Evolutionary conservation across 108 stramenopile genomes (phyloP).

Genomic region (Pseudonitzschia delicatissima): DNA sequence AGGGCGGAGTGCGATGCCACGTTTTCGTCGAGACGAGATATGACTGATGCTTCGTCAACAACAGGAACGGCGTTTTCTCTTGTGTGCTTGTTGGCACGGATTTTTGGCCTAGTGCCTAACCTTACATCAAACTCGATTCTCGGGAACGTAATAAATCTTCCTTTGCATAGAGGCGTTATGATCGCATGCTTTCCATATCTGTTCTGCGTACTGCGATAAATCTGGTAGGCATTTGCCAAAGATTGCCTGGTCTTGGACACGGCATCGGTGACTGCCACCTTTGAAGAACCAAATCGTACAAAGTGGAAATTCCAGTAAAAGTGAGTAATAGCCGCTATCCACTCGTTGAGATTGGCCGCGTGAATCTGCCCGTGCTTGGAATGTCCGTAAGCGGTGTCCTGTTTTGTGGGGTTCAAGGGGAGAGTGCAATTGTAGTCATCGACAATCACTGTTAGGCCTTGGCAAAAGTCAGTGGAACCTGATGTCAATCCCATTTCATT

Average conservation of each 20-base stretch:
- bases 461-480: slow-evolving; percentile 49
- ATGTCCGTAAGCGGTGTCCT: slow-evolving; percentile 42
- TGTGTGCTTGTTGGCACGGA: neutral
- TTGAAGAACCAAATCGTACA: slow-evolving; percentile 1
- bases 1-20: too few relatives aligned
- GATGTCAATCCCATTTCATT: slow-evolving; percentile 24
- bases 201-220: neutral
- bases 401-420: slow-evolving; percentile 72
- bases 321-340: slow-evolving; percentile 23
- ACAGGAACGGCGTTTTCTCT: neutral
- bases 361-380: slow-evolving; percentile 28
- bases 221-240: slow-evolving; percentile 2
- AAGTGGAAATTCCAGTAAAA: slow-evolving; percentile 31
- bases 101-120: neutral
- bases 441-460: slow-evolving; percentile 59
- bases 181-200: neutral
- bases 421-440: slow-evolving; percentile 56
- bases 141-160: slow-evolving; percentile 10
- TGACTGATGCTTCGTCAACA: too few relatives aligned
- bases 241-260: neutral
- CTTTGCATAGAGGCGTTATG: neutral
- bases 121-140: neutral
- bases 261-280: slow-evolving; percentile 5
- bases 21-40: too few relatives aligned
- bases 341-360: slow-evolving; percentile 20